phyloP scores from a whole-genome alignment of 371 early-diverging fungal genomes.

The Mortierella sp. region DNA sequence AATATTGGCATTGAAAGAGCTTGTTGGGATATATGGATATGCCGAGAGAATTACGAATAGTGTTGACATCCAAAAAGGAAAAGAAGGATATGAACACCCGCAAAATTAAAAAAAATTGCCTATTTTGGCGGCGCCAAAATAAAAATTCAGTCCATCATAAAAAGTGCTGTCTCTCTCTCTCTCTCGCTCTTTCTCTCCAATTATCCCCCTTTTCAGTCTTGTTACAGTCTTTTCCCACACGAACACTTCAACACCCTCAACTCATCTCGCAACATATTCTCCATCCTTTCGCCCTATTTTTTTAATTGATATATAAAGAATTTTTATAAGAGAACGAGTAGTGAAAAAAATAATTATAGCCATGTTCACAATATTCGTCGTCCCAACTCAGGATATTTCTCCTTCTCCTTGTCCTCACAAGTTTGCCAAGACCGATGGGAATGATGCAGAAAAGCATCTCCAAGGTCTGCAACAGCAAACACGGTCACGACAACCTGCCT shows the following conservation, averaged over 20 bases:
- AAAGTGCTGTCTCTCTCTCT: background rate
- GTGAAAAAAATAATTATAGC: background rate
- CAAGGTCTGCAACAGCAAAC: too few species aligned
- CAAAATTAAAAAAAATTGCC: slow-evolving; percentile 7
- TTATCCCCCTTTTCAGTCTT: too few species aligned
- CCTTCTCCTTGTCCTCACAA: background rate
- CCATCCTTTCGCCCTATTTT: background rate
- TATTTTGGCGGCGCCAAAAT: slow-evolving; percentile 6
- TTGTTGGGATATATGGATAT: too few species aligned
- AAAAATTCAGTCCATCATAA: background rate
- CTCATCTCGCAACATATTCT: background rate
- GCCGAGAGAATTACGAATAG: too few species aligned
- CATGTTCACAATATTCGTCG: background rate
- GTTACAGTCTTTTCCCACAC: background rate
- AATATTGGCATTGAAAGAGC: too few species aligned
- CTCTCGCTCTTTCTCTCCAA: background rate
- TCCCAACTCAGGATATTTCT: background rate
- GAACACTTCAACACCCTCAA: background rate
- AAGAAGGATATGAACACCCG: background rate
- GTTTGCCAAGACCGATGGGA: background rate
- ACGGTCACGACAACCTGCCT: background rate
- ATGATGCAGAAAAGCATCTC: background rate
- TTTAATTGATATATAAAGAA: background rate
- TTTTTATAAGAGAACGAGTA: too few species aligned
- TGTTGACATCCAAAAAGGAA: too few species aligned